phyloP scores from a whole-genome alignment of 495 filamentous ascomycete genomes.

The Aspergillus sparsus region DNA sequence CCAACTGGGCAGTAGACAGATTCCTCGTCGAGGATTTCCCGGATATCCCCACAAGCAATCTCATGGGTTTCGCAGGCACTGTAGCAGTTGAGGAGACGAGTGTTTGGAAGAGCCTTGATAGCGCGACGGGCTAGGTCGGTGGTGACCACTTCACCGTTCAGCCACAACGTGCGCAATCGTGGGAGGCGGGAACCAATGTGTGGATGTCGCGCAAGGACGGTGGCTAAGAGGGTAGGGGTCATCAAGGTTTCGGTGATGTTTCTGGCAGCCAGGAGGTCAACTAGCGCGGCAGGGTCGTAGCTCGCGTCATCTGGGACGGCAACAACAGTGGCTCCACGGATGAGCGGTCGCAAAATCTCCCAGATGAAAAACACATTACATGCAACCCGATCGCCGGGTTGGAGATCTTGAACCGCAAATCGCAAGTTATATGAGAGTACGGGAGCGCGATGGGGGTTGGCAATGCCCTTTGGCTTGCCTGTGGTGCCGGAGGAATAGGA shows the following conservation, averaged over 20 bases:
- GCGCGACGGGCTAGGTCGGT: constrained; percentile 64
- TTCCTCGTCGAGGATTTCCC: constrained; percentile 56
- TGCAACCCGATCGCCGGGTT: constrained; percentile 65
- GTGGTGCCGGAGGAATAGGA: constrained; percentile 69
- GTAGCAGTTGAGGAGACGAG: constrained; percentile 68
- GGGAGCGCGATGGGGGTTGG: constrained; percentile 64
- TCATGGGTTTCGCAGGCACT: constrained; percentile 74
- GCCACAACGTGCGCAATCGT: constrained; percentile 61
- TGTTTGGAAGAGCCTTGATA: constrained; percentile 60
- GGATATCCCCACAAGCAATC: constrained; percentile 69
- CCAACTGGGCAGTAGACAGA: constrained; percentile 63
- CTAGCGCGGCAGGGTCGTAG: constrained; percentile 66
- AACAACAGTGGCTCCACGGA: constrained; percentile 67
- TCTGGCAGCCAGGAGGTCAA: constrained; percentile 60
- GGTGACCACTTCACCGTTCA: constrained; percentile 72
- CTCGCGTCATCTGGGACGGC: constrained; percentile 66
- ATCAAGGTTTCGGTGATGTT: constrained; percentile 68
- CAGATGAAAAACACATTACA: constrained; percentile 77
- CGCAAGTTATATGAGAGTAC: constrained; percentile 66
- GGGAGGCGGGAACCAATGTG: constrained; percentile 58
- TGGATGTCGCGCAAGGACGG: constrained; percentile 60
- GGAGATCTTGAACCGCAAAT: constrained; percentile 61
- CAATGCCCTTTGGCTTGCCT: constrained; percentile 69
- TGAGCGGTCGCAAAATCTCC: constrained; percentile 70
- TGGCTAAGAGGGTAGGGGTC: constrained; percentile 70